Conservation (phyloP, 108 stramenopile species). For the Nitzschia inconspicua region DNA sequence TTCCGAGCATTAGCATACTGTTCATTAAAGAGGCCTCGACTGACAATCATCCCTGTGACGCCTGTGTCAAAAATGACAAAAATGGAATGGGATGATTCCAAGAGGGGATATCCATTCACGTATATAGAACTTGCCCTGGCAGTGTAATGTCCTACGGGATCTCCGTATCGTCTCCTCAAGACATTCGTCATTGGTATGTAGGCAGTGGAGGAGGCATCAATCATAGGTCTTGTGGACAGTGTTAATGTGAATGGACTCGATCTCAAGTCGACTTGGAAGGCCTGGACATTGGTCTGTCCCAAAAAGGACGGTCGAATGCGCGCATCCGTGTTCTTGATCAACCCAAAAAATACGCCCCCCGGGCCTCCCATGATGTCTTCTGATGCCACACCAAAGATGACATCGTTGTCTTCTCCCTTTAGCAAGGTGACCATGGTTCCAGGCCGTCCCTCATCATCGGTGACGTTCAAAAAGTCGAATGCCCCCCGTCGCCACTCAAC, state of each 20-base stretch:
- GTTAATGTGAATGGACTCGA: slow-evolving; percentile 18
- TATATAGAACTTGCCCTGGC: slow-evolving; percentile 28
- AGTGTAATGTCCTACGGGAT: slow-evolving; percentile 57
- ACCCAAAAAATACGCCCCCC: slow-evolving; percentile 65
- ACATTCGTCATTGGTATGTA: slow-evolving; percentile 46
- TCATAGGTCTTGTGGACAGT: slow-evolving; percentile 41
- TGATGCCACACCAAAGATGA: slow-evolving; percentile 54
- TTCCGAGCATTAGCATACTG: slow-evolving; percentile 39
- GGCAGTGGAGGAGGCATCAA: slow-evolving; percentile 4
- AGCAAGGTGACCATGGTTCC: background rate
- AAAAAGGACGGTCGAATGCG: slow-evolving; percentile 65
- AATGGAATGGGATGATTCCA: slow-evolving; percentile 11
- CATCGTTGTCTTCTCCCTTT: background rate
- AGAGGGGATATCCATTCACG: slow-evolving; percentile 40
- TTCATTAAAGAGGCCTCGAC: slow-evolving; percentile 49
- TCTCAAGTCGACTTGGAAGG: slow-evolving; percentile 39
- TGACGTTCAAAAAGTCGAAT: slow-evolving; percentile 36
- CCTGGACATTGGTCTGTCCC: slow-evolving; percentile 43
- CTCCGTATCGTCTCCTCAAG: slow-evolving; percentile 45
- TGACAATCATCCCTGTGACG: slow-evolving; percentile 61
- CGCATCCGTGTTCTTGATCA: slow-evolving; percentile 52
- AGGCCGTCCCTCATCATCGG: background rate
- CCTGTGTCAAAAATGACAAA: slow-evolving; percentile 74
- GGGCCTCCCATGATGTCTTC: slow-evolving; percentile 50
- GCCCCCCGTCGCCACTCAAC: slow-evolving; percentile 55